Base-by-base conservation (phyloP, 2,329 filamentous ascomycete species). In the Nothophoma quercina region DNA sequence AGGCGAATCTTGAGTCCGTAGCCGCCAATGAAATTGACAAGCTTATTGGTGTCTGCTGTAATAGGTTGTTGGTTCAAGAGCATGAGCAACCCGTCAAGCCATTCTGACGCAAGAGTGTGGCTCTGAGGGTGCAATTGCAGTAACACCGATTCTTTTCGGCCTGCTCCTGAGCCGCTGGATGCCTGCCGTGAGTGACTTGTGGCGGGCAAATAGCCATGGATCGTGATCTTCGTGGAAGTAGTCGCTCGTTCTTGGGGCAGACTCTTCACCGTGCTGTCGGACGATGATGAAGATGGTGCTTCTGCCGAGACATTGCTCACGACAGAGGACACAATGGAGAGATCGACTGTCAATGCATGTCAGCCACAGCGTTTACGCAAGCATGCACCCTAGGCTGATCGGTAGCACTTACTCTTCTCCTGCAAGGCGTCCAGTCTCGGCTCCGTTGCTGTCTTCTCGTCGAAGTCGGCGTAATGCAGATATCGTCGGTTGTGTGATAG, bases 51-150 rank as follows among this genome's bases (percentile, higher is more conserved):
- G 77, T 98, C 93, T 2, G 92, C 86, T n/a, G 95, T 99, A 70
- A 99, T 97, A 16, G 95, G 95, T 53, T 93, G 86, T 75, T 99
- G 95, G 69, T 96, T 92, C 19, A 99, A 82, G 47, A 99, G 81
- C 92, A 99, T 96, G 50, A 98, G 82, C 59, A 99, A 78, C 1
- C 95, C 95, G 72, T 99, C 95, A 5, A 99, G 82, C 95, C 95
- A 99, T 76, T 99, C 95, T 0, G 92, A 96, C 8, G 95, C 95
- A 39, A 95, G 79, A 59, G 86, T 90, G 70, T 95, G 89, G 52
- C 86, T 90, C 53, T 86, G 79, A 5, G 93, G 93, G 72, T 91
- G 87, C 44, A 99, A 81, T n/a, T 88, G 90, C 46, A 99, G 80
- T 18, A 98, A 83, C 1, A 90, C 82, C 42, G 85, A 80, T 73